A percentile compares a stretch with the other conserved stretches of the same genome.
phyloP scores from a whole-genome alignment of 257 asterid genomes.

The Ehretia macrophylla region DNA sequence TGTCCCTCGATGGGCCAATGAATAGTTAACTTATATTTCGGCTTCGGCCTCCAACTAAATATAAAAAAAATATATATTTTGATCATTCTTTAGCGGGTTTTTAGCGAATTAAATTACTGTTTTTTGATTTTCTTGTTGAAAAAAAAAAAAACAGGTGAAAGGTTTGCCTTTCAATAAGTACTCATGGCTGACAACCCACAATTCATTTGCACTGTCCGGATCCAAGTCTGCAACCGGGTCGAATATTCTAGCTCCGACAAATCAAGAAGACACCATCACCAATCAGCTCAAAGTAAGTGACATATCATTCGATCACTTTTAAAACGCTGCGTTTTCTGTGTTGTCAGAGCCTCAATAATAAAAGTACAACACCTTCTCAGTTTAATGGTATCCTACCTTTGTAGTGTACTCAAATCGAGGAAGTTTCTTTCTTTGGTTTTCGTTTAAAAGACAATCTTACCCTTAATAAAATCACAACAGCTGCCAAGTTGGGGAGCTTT shows the following conservation, averaged over 20 bases:
- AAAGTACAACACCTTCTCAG: background rate
- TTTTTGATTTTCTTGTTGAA: background rate
- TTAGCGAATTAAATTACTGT: background rate
- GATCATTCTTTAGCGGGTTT: no score
- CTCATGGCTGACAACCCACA: slow-evolving; percentile 88
- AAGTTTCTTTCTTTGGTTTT: no score
- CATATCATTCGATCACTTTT: background rate
- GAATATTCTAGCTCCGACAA: slow-evolving; percentile 58
- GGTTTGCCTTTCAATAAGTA: slow-evolving; percentile 64
- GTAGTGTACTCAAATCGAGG: no score
- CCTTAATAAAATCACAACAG: no score
- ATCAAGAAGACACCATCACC: slow-evolving; percentile 68
- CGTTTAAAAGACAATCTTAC: background rate
- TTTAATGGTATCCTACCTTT: no score
- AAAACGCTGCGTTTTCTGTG: no score
- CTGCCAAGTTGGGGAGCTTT: no score
- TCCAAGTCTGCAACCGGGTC: slow-evolving; percentile 54
- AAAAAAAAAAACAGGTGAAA: slow-evolving; percentile 26
- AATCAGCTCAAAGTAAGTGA: slow-evolving; percentile 50
- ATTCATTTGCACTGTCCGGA: slow-evolving; percentile 63
- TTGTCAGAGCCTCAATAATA: no score
- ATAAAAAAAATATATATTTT: no score
- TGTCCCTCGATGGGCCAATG: no score
- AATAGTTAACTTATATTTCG: no score
- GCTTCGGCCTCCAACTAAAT: no score